These are phyloP conservation scores for Psophocarpus tetragonolobus DNA, from an alignment of 306 rosid genomes.

Conservation along the genomic window DNA sequence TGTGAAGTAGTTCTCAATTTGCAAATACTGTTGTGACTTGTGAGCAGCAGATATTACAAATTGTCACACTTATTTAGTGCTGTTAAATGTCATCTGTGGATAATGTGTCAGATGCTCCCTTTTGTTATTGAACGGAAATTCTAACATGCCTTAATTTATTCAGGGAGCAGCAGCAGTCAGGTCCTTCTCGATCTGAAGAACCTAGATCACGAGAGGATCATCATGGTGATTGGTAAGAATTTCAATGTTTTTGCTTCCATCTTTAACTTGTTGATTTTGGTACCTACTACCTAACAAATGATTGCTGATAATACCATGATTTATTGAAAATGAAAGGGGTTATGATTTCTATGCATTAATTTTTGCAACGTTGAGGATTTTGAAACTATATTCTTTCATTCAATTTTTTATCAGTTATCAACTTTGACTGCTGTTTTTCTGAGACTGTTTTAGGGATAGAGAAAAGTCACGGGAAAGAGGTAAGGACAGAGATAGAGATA, in stretches of 20 bases:
- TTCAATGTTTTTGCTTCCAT: slow-evolving; percentile 4
- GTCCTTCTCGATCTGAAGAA: slow-evolving; percentile 85
- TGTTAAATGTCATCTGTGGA: neutral
- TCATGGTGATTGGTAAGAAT: slow-evolving; percentile 64
- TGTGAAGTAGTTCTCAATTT: neutral
- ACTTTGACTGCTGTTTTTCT: slow-evolving; percentile 32
- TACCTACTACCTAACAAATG: slow-evolving; percentile 10
- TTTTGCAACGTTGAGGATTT: neutral
- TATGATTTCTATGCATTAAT: neutral
- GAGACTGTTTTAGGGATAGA: slow-evolving; percentile 66
- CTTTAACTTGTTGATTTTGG: slow-evolving; percentile 2
- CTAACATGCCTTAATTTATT: slow-evolving; percentile 37
- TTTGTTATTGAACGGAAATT: neutral
- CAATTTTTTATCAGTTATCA: neutral
- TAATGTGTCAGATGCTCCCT: neutral
- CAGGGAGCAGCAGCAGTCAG: slow-evolving; percentile 88
- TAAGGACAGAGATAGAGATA: slow-evolving; percentile 68
- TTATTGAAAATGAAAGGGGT: neutral
- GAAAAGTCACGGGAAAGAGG: slow-evolving; percentile 90
- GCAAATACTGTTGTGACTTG: neutral
- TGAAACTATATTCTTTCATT: neutral
- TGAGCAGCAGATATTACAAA: neutral
- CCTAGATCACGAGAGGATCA: slow-evolving; percentile 86
- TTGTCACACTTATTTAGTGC: neutral
- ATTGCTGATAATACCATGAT: neutral